These are phyloP conservation scores for Colletotrichum salicis DNA, from an alignment of 2,329 filamentous ascomycete species.

Conservation along the genomic window DNA sequence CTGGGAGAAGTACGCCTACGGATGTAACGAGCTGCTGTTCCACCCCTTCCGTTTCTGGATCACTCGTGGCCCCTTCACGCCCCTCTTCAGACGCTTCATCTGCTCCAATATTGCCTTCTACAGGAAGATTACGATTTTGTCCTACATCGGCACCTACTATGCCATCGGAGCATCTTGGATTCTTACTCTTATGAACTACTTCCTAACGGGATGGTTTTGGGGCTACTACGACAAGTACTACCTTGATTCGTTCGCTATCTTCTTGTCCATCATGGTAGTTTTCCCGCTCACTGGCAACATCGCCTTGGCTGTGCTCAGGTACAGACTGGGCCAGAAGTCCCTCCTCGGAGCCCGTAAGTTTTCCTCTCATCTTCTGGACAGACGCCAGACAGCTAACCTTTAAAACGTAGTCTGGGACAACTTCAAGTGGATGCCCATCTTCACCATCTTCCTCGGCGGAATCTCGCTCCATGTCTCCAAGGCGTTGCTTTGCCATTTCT, in stretches of 20 bases:
- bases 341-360: conserved; percentile 51
- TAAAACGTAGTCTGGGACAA: conserved; percentile 58
- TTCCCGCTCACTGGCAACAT: conserved; percentile 72
- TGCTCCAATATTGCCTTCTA: conserved; percentile 69
- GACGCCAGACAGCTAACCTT: background rate
- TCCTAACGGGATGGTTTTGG: conserved; percentile 77
- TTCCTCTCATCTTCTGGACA: conserved; percentile 44
- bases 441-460: conserved; percentile 57
- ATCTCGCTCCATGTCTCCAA: conserved; percentile 54
- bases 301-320: conserved; percentile 70
- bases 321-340: conserved; percentile 65
- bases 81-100: conserved; percentile 70
- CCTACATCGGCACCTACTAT: conserved; percentile 74
- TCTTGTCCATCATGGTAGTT: conserved; percentile 70
- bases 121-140: conserved; percentile 77
- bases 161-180: conserved; percentile 75
- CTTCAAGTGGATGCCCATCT: conserved; percentile 70
- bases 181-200: conserved; percentile 76
- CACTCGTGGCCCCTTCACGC: conserved; percentile 71
- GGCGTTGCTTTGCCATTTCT: conserved; percentile 54
- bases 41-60: conserved; percentile 73
- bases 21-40: conserved; percentile 77
- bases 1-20: conserved; percentile 80
- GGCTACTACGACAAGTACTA: conserved; percentile 75
- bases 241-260: conserved; percentile 73